Evolutionary conservation across 495 filamentous ascomycete species (phyloP).

Genomic region (Lepraria neglecta): DNA sequence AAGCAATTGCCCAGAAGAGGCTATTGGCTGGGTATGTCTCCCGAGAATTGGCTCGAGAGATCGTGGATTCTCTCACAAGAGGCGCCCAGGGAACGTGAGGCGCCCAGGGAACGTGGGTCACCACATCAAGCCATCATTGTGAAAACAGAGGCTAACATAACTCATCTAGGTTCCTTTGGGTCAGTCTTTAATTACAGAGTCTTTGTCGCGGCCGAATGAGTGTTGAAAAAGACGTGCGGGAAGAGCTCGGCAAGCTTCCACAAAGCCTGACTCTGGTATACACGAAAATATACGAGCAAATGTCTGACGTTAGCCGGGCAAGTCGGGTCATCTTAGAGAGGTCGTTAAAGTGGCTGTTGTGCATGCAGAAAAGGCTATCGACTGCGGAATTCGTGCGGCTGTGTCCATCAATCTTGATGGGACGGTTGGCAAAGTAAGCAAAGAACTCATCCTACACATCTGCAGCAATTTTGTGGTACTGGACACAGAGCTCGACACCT

Average conservation of each 20-base stretch:
- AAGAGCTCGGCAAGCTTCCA: background rate
- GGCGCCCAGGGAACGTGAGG: too few relatives aligned
- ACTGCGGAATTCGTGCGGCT: background rate
- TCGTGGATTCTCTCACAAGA: too few relatives aligned
- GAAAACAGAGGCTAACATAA: background rate
- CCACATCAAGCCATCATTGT: too few relatives aligned
- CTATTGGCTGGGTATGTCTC: too few relatives aligned
- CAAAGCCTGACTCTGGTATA: background rate
- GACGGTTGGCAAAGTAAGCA: background rate
- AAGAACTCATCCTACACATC: background rate
- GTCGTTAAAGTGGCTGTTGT: background rate
- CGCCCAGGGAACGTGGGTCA: too few relatives aligned
- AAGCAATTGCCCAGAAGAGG: too few relatives aligned
- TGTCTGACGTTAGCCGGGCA: background rate
- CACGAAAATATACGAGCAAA: background rate
- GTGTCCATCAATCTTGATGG: background rate
- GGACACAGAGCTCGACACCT: too few relatives aligned
- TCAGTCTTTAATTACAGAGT: background rate
- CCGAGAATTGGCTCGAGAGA: too few relatives aligned
- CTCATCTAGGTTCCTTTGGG: conserved; percentile 1
- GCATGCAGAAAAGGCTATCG: background rate
- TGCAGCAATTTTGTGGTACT: background rate
- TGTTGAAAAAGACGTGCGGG: background rate
- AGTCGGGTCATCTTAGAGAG: background rate
- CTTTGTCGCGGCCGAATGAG: background rate